phyloP scores from a whole-genome alignment of 257 asterid species.

The Solanum phureja region DNA sequence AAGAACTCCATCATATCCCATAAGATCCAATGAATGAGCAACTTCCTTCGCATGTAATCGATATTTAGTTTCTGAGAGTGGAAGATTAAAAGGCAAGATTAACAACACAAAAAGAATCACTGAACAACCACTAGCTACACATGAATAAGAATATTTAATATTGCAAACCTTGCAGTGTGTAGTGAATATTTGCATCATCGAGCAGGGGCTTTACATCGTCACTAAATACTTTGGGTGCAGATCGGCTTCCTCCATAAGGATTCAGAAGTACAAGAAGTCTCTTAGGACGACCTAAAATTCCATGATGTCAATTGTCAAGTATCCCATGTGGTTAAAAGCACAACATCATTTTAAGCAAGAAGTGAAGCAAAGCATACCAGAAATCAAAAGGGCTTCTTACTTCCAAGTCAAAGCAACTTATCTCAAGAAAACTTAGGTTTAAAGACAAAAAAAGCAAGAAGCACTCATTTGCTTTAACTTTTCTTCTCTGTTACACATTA shows the following conservation, averaged over 20 bases:
- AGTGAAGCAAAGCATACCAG: neutral
- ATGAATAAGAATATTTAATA: neutral
- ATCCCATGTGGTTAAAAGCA: neutral
- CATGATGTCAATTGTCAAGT: neutral
- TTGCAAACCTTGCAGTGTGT: constrained; percentile 49
- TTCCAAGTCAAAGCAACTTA: neutral
- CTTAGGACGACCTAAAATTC: constrained; percentile 71
- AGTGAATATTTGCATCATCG: constrained; percentile 74
- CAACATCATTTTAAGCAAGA: neutral
- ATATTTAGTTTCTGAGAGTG: constrained; percentile 56
- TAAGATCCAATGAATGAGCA: constrained; percentile 52
- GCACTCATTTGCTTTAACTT: neutral
- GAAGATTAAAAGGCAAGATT: neutral
- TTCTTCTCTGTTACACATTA: neutral
- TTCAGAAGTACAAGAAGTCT: constrained; percentile 67
- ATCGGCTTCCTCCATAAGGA: constrained; percentile 89
- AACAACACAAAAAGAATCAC: neutral
- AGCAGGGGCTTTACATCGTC: constrained; percentile 74
- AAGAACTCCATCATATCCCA: constrained; percentile 68
- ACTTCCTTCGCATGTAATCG: constrained; percentile 85
- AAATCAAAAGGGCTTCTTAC: neutral
- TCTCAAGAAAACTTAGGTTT: neutral
- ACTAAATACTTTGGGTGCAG: constrained; percentile 51
- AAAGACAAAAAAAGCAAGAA: neutral
- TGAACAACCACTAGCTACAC: neutral